Conservation (phyloP, 2,329 filamentous ascomycete genomes). For the Penicillium crustosum region DNA sequence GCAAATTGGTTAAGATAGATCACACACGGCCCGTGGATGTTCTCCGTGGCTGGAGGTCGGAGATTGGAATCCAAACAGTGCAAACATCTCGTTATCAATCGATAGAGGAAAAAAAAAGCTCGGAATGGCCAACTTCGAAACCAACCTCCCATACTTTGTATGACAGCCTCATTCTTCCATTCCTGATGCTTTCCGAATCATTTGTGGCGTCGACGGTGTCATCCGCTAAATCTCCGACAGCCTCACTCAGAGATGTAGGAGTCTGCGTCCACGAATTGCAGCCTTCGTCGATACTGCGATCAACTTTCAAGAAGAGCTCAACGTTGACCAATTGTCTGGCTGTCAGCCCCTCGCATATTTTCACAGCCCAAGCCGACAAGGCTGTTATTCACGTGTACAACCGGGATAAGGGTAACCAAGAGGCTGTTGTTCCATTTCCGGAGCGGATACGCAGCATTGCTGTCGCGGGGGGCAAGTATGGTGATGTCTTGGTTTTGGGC, state of each 20-base stretch:
- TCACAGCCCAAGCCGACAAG: conserved; percentile 87
- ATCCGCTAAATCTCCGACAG: conserved; percentile 44
- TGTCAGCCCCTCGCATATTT: conserved; percentile 77
- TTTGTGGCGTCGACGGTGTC: conserved; percentile 48
- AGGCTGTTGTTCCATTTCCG: conserved; percentile 82
- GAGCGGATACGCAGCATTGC: conserved; percentile 80
- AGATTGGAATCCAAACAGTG: conserved; percentile 28
- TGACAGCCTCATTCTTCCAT: conserved; percentile 19
- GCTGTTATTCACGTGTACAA: conserved; percentile 92
- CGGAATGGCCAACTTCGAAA: conserved; percentile 17
- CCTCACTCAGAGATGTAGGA: conserved; percentile 71
- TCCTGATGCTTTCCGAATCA: conserved; percentile 50
- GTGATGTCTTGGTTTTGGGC: conserved; percentile 69
- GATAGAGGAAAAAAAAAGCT: conserved; percentile 24
- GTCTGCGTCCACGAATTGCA: conserved; percentile 84
- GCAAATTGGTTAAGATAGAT: conserved; percentile 7
- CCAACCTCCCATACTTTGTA: conserved; percentile 19
- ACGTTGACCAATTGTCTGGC: conserved; percentile 76
- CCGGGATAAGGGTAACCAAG: conserved; percentile 77
- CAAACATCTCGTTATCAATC: conserved; percentile 34
- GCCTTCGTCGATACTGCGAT: conserved; percentile 71
- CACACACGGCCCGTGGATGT: conserved; percentile 12
- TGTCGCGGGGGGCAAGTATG: conserved; percentile 63
- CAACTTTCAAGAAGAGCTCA: conserved; percentile 88
- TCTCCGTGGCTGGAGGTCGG: not conserved